Conservation (phyloP, 768 basidiomycete genomes). For the Lepiota subincarnata region DNA sequence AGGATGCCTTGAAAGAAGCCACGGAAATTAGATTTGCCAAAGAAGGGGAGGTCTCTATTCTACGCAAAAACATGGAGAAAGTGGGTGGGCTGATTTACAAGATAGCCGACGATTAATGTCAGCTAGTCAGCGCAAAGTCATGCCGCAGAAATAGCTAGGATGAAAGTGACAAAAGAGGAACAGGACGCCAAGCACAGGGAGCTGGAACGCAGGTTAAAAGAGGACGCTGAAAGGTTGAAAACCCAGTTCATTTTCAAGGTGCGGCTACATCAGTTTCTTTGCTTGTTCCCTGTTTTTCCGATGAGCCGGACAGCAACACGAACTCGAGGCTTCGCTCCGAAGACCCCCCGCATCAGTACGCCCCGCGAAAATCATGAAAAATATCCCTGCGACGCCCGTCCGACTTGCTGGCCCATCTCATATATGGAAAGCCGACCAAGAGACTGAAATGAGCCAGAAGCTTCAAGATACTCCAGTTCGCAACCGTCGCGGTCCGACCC, state of each 20-base stretch:
- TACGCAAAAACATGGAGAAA: slow-evolving; percentile 67
- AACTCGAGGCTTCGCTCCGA: slow-evolving; percentile 53
- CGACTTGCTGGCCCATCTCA: slow-evolving; percentile 36
- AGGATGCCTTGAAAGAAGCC: slow-evolving; percentile 42
- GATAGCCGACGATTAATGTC: slow-evolving; percentile 2
- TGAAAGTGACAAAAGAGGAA: slow-evolving; percentile 59
- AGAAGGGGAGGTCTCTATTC: slow-evolving; percentile 67
- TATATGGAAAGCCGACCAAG: slow-evolving; percentile 24
- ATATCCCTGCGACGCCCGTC: slow-evolving; percentile 37
- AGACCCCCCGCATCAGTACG: slow-evolving; percentile 45
- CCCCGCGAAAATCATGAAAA: slow-evolving; percentile 32
- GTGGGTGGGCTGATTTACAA: slow-evolving; percentile 27
- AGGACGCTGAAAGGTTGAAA: slow-evolving; percentile 65
- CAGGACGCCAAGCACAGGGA: slow-evolving; percentile 52
- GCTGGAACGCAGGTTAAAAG: slow-evolving; percentile 58
- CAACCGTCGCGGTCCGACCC: slow-evolving; percentile 23
- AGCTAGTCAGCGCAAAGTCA: slow-evolving; percentile 56
- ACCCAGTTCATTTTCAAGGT: slow-evolving; percentile 72
- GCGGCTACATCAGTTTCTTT: slow-evolving; percentile 15
- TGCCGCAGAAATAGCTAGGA: slow-evolving; percentile 47
- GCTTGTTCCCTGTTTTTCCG: not conserved
- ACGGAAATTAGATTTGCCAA: slow-evolving; percentile 50
- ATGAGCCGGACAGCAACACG: slow-evolving; percentile 51
- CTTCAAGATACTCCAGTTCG: slow-evolving; percentile 32
- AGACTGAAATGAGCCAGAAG: not conserved